Base-by-base conservation (phyloP, 805 yeast species). In the Wickerhamiella qilinensis region DNA sequence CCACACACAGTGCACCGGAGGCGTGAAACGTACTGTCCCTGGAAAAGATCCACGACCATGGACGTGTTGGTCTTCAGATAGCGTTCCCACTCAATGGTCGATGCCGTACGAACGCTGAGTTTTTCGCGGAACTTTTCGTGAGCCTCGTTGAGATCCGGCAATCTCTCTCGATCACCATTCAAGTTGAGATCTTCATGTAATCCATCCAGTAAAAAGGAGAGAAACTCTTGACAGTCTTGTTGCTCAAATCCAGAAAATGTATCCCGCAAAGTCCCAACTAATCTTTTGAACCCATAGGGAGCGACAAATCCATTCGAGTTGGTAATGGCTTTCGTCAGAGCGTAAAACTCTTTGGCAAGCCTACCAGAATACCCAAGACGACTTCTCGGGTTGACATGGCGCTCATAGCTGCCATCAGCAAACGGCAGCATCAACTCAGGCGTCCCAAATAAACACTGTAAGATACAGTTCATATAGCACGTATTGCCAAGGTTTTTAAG, bases 11-110 rank as follows among this genome's bases (percentile, higher is more conserved):
- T 57, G 57, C 97, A 86, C 48, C 65, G 69, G 49, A 86, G 62
- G 38, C 72, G 76, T n/a, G 93, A 80, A 36, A 79, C 67, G 50
- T 77, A 80, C 57, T 86, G 96, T 1, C 96, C 97, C 53, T 83
- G 93, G 54, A 83, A 83, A 37, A 73, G 68, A 47, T 81, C 86
- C 2, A 81, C 91, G 19, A 86, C 68, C 1, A 77, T 67, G 30
- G 94, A 83, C 46, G 77, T 75, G 53, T 86, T 84, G 17, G 81
- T 69, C 41, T 74, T 75, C 39, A 83, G 60, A 53, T 84, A 84
- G 41, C 93, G 63, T 51, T 82, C 94, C 97, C 97, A 86, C 54
- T 86, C 95, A 36, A 84, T 72, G 0, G 91, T 71, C 0, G 94
- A 76, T 0, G 94, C 95, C 20, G 80, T 63, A 41, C 94, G 65